Percentiles rank a stretch among this genome's conserved stretches.
These are phyloP conservation scores for Rhizopus microsporus DNA, from an alignment of 371 early-diverging fungal species.

Conservation along the genomic window DNA sequence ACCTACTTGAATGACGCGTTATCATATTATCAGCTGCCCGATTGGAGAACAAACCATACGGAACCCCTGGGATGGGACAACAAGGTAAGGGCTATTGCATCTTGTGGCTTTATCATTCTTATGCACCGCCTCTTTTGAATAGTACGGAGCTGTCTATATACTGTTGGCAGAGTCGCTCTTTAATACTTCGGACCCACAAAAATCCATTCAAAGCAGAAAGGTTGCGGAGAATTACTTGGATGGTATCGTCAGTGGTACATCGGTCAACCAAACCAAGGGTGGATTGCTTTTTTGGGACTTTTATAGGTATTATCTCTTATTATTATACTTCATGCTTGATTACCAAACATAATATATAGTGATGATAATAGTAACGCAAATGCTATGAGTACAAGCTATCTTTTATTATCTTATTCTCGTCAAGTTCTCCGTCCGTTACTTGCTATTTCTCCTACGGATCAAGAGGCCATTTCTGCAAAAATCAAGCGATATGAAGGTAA, in stretches of 20 bases:
- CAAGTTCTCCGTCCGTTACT: slow-evolving; percentile 18
- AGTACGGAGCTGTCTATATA: slow-evolving; percentile 37
- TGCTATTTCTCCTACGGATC: neutral
- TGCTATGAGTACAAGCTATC: slow-evolving; percentile 22
- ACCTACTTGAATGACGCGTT: slow-evolving; percentile 32
- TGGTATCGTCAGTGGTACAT: slow-evolving; percentile 11
- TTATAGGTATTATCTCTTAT: slow-evolving; percentile 24
- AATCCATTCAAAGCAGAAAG: slow-evolving; percentile 13
- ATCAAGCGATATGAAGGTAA: slow-evolving; percentile 17
- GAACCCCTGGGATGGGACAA: slow-evolving; percentile 35
- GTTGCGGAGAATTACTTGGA: slow-evolving; percentile 38
- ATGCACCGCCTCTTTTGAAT: neutral
- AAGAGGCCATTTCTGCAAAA: slow-evolving; percentile 11
- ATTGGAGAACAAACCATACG: slow-evolving; percentile 9
- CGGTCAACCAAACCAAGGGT: slow-evolving; percentile 38
- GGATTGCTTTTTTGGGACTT: slow-evolving; percentile 46
- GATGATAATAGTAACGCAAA: slow-evolving; percentile 18
- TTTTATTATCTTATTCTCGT: slow-evolving; percentile 18
- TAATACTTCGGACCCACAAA: neutral
- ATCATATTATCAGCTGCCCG: slow-evolving; percentile 22
- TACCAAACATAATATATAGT: slow-evolving; percentile 3
- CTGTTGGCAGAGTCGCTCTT: slow-evolving; percentile 36
- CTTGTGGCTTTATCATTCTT: neutral
- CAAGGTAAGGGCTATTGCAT: slow-evolving; percentile 10
- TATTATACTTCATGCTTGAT: neutral